Evolutionary conservation across 164 flowering plant genomes (phyloP), one percentile per base, ranked within the genome.

Genomic region (Litsea cubeba): DNA sequence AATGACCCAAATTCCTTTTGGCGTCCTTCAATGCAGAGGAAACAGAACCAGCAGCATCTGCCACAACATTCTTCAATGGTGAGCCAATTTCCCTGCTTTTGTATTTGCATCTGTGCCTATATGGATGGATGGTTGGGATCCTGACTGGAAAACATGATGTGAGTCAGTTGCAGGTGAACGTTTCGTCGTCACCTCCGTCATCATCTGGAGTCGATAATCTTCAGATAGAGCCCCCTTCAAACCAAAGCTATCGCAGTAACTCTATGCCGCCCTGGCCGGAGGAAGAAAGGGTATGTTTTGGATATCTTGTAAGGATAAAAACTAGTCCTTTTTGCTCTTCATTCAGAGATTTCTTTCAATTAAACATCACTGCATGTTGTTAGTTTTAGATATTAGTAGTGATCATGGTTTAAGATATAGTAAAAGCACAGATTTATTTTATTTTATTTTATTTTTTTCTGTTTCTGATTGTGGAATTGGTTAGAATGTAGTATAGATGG

Each of bases 221-320:
- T 62, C 88, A 79, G 80, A 88, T 86, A 82, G 98, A 90, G 97
- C 98, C 91, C 94, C 97, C 98, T 92, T 92, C 96, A 88, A 94
- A 89, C 97, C 98, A 91, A 93, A 93, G 83, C 85, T 79, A 46
- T 75, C 74, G 77, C 71, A 80, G 84, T 83, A 88, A 78, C 77
- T 76, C 68, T 57, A 50, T 76, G 72, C 74, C 82, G 35, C 24
- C 75, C 1, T 83, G 83, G 84, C 83, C 85, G 2, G 90, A 85
- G 60, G 90, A 84, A 72, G 90, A 89, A 68, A 89, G 87, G 93
- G 96, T 91, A 72, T 23, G 63, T 62, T n/a, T 71, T 71, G 30
- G 57, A 15, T 32, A 30, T 66, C 46, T 66, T 15, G 6, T 14
- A 5, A 23, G 17, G 24, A 15, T 54, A 17, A 20, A 54, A 30